Conservation (phyloP, 352 stramenopile species). For the Phytopythium cucurbitacearum region DNA sequence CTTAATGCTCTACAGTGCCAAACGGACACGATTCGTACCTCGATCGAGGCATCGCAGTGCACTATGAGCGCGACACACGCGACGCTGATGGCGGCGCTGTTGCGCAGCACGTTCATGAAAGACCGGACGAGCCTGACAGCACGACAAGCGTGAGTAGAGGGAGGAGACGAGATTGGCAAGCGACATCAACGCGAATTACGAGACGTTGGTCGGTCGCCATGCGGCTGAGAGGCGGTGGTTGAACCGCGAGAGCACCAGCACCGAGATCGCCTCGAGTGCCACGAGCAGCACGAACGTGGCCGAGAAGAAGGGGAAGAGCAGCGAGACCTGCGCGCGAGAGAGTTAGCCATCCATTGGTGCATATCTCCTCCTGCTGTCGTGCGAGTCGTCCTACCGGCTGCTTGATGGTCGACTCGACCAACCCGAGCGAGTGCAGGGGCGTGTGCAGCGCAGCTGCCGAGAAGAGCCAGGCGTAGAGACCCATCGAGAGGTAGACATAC, state of each 20-base stretch:
- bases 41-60: constrained; percentile 68
- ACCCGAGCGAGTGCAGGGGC: constrained; percentile 59
- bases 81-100: constrained; percentile 78
- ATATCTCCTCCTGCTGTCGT: neutral
- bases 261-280: constrained; percentile 65
- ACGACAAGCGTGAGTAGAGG: constrained; percentile 1
- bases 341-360: neutral
- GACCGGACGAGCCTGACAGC: constrained; percentile 50
- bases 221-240: constrained; percentile 47
- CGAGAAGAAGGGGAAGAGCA: constrained; percentile 86
- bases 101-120: constrained; percentile 77
- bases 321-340: constrained; percentile 44
- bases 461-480: constrained; percentile 81
- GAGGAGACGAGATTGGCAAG: neutral
- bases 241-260: constrained; percentile 51
- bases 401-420: constrained; percentile 81
- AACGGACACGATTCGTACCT: constrained; percentile 12
- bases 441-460: constrained; percentile 72
- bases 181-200: constrained; percentile 27
- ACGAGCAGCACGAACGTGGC: constrained; percentile 76
- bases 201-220: constrained; percentile 65
- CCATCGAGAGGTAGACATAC: constrained; percentile 87
- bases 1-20: neutral
- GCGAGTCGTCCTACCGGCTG: constrained; percentile 47
- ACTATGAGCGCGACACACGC: constrained; percentile 80